phyloP scores from a whole-genome alignment of 176 grass and related monocot species.

The Dactylis glomerata region DNA sequence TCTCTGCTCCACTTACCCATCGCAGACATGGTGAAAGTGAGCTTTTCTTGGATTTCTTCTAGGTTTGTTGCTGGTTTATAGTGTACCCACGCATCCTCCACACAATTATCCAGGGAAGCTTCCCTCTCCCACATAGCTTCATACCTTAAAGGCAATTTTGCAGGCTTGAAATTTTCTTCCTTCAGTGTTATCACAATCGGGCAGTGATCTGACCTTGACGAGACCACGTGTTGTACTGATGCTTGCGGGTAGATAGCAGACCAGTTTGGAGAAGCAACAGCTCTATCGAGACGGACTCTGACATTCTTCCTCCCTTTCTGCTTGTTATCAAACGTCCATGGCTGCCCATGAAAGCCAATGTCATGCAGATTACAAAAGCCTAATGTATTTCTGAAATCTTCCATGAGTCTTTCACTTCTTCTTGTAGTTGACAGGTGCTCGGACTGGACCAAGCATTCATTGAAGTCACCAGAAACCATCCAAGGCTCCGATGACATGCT shows the following conservation, averaged over 20 bases:
- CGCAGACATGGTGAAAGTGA: too few species aligned
- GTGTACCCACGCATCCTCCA: background rate
- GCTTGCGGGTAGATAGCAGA: background rate
- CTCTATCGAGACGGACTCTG: too few species aligned
- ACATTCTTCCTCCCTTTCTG: too few species aligned
- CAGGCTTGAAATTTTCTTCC: too few species aligned
- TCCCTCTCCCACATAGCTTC: background rate
- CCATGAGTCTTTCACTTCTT: background rate
- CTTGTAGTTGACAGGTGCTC: too few species aligned
- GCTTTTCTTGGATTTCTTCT: too few species aligned
- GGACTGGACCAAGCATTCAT: background rate
- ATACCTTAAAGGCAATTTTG: too few species aligned
- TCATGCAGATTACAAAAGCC: too few species aligned
- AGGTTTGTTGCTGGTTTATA: background rate
- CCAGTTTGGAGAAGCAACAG: background rate
- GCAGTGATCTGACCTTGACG: background rate
- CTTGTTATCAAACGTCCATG: too few species aligned
- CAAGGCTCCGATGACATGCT: background rate
- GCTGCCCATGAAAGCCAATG: too few species aligned
- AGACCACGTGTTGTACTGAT: background rate
- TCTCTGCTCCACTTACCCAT: too few species aligned
- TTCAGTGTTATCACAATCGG: background rate
- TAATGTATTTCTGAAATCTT: too few species aligned
- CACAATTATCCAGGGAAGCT: background rate
- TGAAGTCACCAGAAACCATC: background rate